Conservation (phyloP, 176 grass and related monocot genomes). For the Pontederia crassipes region DNA sequence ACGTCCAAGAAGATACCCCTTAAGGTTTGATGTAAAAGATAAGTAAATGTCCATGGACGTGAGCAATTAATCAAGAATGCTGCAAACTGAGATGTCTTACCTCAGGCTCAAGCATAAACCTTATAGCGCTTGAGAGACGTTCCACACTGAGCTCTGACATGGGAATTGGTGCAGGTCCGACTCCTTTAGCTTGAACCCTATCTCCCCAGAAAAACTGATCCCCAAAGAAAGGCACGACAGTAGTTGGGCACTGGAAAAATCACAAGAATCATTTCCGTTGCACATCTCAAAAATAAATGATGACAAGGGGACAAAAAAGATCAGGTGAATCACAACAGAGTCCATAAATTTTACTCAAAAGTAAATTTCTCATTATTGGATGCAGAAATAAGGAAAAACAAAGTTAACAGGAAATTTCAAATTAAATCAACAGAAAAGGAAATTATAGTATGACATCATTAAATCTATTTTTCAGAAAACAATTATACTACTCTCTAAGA, state of each 20-base stretch:
- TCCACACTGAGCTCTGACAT: constrained; percentile 49
- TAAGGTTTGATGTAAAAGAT: background rate
- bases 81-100: constrained; percentile 16
- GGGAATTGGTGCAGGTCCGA: constrained; percentile 55
- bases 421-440: too few species aligned
- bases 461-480: too few species aligned
- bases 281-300: background rate
- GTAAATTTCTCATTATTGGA: too few species aligned
- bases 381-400: too few species aligned
- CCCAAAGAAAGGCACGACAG: constrained; percentile 67
- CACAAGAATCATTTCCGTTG: background rate
- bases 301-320: too few species aligned
- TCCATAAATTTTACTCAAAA: too few species aligned
- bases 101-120: constrained; percentile 64
- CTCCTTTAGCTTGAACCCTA: constrained; percentile 49
- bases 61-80: background rate
- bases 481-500: too few species aligned
- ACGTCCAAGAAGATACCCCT: too few species aligned
- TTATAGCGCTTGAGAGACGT: constrained; percentile 49
- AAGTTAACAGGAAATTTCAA: too few species aligned
- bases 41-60: background rate
- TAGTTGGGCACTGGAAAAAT: constrained; percentile 56
- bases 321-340: too few species aligned
- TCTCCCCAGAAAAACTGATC: constrained; percentile 75
- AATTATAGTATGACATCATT: too few species aligned